A percentile compares a stretch with the other conserved stretches of the same genome.
Conservation (phyloP, 164 flowering plant genomes). For the Magnolia changhungtana region DNA sequence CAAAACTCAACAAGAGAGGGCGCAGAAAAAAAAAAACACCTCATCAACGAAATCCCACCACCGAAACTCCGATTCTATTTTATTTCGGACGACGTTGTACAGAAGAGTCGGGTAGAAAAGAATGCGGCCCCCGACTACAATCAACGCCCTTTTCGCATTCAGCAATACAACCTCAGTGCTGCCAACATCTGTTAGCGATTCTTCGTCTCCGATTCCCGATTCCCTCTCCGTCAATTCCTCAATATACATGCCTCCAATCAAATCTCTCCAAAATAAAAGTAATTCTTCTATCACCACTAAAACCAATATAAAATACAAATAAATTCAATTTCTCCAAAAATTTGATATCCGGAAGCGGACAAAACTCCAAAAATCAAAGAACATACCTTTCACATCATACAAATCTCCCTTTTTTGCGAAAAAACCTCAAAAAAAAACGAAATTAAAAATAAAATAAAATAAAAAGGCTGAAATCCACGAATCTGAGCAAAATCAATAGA, state of each 20-base stretch:
- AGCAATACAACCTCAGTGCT: conserved; percentile 18
- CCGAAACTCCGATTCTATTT: conserved; percentile 72
- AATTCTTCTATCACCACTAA: background rate
- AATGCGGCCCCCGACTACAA: conserved; percentile 78
- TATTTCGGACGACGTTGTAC: conserved; percentile 80
- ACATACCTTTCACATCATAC: background rate
- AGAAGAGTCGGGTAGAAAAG: conserved; percentile 85
- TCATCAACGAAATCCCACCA: conserved; percentile 91
- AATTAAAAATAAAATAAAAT: too few relatives aligned
- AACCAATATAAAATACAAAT: background rate
- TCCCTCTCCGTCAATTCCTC: conserved; percentile 55
- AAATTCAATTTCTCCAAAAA: background rate
- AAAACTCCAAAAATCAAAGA: background rate
- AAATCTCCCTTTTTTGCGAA: background rate
- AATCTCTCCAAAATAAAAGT: background rate
- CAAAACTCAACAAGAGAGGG: background rate
- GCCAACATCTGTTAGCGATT: conserved; percentile 11
- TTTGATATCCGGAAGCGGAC: background rate
- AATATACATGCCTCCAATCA: conserved; percentile 49
- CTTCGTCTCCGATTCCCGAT: conserved; percentile 23
- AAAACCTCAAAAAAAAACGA: background rate
- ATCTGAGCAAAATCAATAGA: background rate
- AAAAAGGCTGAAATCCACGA: background rate
- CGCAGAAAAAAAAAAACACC: conserved; percentile 38
- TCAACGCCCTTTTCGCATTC: conserved; percentile 54